Percentiles rank a stretch among this genome's conserved stretches.
These are phyloP conservation scores for Pyrenochaeta sp. DNA, from an alignment of 2,329 filamentous ascomycete species.

Conservation along the genomic window DNA sequence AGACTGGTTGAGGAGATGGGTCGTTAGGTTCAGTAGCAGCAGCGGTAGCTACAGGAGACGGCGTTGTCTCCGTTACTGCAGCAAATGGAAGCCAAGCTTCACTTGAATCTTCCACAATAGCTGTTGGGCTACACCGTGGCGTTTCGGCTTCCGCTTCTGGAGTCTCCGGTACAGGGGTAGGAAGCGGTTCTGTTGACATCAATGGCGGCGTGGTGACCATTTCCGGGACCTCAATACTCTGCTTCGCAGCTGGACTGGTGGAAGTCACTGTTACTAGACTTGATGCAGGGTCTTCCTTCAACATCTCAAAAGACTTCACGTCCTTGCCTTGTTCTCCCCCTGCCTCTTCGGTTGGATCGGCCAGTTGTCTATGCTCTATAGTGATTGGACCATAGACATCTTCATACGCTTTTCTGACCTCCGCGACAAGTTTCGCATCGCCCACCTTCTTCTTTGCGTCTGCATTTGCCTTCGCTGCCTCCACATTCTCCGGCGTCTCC, in stretches of 20 bases:
- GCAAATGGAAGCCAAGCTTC: neutral
- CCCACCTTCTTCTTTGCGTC: constrained; percentile 17
- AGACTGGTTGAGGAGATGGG: neutral
- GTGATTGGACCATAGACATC: constrained; percentile 39
- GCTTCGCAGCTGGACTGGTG: neutral
- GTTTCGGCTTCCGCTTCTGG: neutral
- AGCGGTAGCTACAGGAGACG: neutral
- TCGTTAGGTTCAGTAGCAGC: neutral
- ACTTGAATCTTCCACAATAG: neutral
- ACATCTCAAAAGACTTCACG: constrained; percentile 15
- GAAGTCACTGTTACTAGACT: neutral
- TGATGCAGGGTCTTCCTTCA: constrained; percentile 22
- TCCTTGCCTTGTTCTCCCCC: neutral
- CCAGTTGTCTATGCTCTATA: constrained; percentile 30
- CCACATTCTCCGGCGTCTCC: constrained; percentile 13
- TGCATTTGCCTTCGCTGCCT: constrained; percentile 15
- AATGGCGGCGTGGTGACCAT: neutral
- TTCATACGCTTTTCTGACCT: constrained; percentile 37
- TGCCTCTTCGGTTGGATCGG: constrained; percentile 3
- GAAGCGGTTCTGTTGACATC: neutral
- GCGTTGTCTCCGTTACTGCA: neutral
- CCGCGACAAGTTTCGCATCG: constrained; percentile 33
- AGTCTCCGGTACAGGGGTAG: neutral
- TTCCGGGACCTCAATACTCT: neutral
- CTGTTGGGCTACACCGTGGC: neutral